A percentile compares a stretch with the other conserved stretches of the same genome.
Conservation (phyloP, 108 stramenopile genomes). For the Cylindrotheca closterium region DNA sequence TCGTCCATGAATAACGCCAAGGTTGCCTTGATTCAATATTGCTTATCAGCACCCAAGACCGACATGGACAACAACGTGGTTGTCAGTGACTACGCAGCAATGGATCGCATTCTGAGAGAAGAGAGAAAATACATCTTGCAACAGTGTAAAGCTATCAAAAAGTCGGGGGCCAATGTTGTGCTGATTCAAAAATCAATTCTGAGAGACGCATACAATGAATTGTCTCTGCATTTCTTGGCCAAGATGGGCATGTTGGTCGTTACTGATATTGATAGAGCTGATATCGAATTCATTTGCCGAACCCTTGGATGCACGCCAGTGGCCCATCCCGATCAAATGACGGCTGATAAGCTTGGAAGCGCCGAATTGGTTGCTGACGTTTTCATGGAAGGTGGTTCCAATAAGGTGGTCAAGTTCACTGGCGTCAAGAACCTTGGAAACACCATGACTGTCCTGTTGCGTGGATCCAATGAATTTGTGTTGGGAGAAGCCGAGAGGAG, state of each 20-base stretch:
- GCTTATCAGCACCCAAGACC: conserved; percentile 98
- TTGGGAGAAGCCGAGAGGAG: conserved; percentile 97
- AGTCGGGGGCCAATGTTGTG: conserved; percentile 95
- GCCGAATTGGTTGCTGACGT: conserved; percentile 93
- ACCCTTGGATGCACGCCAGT: conserved; percentile 94
- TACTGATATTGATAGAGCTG: conserved; percentile 94
- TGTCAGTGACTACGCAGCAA: conserved; percentile 97
- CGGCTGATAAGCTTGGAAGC: conserved; percentile 85
- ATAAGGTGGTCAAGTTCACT: conserved; percentile 97
- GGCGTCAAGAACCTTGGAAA: conserved; percentile 90
- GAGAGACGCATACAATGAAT: conserved; percentile 99
- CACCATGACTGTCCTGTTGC: conserved; percentile 93
- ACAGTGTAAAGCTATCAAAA: conserved; percentile 98
- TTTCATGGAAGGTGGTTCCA: conserved; percentile 86
- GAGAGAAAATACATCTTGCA: conserved; percentile 96
- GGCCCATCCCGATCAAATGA: conserved; percentile 93
- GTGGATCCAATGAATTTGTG: conserved; percentile 97
- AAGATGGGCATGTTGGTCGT: conserved; percentile 99
- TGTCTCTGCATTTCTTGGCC: conserved; percentile 96
- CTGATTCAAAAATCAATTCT: conserved; percentile 98
- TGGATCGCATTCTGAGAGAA: conserved; percentile 98
- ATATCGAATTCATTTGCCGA: conserved; percentile 96
- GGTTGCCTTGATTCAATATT: conserved; percentile 95
- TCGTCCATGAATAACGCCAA: conserved; percentile 92
- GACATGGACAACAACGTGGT: conserved; percentile 99